Evolutionary conservation across 2,329 filamentous ascomycete species (phyloP), one percentile per base, ranked within the genome.

Genomic region (Calonectria multiphialidica): DNA sequence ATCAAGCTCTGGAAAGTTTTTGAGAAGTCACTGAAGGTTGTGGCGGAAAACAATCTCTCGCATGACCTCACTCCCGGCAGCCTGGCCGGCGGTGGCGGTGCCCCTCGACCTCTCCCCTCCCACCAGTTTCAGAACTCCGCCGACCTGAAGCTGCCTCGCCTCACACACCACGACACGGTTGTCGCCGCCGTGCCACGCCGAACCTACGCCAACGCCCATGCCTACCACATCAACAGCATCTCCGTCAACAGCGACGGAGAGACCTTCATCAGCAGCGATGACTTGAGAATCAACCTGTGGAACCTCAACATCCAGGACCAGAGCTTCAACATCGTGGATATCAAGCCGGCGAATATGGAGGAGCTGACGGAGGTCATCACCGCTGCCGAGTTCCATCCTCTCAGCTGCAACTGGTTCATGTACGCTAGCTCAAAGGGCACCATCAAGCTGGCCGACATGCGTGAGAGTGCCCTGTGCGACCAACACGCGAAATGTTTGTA

Each of bases 1-100:
- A 99, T 99, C 90, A 99, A 99, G 88, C 89, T 99, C 78, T 99
- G 97, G 97, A 99, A 99, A 85, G 96, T 99, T 63, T 99, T 98
- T 81, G 97, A 99, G 87, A 99, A 99, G 88, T 98, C 96, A 67
- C 90, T 99, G 81, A 98, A 98, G 86, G 97, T 99, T 50, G 97
- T 99, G 74, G 97, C 97, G 23, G 97, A 99, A 88, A 99, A 99
- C 88, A 99, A 99, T 81, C 89, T 99, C 68, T 98, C 96, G 25
- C 94, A 96, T 82, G 97, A 99, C 84, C 87, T 98, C 80, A 98
- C 97, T 40, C 95, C 96, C 12, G 87, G 90, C 82, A 91, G 86
- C 80, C 90, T 91, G 77, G 90, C 92, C 75, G 93, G 93, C 76
- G 95, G 93, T 74, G 95, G 94, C 71, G 95, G 95, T 59, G 91